Base-by-base conservation (phyloP, 2,329 filamentous ascomycete species). In the Ophiostoma sp. region DNA sequence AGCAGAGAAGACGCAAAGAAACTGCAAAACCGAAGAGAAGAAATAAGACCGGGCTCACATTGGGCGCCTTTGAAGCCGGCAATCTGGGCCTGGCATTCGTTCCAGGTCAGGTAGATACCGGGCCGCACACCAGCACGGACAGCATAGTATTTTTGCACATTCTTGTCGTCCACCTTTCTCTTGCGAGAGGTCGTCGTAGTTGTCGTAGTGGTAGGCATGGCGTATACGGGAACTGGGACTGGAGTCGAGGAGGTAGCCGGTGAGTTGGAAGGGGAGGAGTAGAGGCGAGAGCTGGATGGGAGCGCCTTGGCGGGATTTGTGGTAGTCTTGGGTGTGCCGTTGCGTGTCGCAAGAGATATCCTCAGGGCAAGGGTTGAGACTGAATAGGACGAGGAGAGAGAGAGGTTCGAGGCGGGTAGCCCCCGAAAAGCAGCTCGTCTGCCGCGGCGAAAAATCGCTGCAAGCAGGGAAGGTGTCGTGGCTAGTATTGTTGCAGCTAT, bases 81-180 rank as follows among this genome's bases (percentile, higher is more conserved):
- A 49, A 83, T 89, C 75, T 88, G 85, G 69, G 80, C 78, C 75
- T 86, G 81, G 73, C 87, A 89, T 66, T 88, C 84, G n/a, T 80
- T 74, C 81, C 86, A 90, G 2, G 78, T 83, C 68, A 80, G 76
- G 75, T 89, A 89, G n/a, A 90, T 83, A 7, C 87, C 87, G 0
- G 86, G 85, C 12, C 75, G 77, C 70, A 81, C 79, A 16, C 87
- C 87, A 52, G 78, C 80, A 60, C 81, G 81, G 42, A 90, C 87
- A 36, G 84, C 87, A 74, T 90, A 90, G 75, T 81, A 90, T 73
- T 88, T 89, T 70, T 80, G 80, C 44, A 75, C 69, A 27, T 77
- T 78, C 68, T 72, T 73, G 47, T 75, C 74, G 64, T 83, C 82
- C 63, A 76, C 75, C 76, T 83, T 85, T 68, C 81, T 78, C 75